Evolutionary conservation across 495 filamentous ascomycete species (phyloP).

Genomic region (Aspergillus steynii): DNA sequence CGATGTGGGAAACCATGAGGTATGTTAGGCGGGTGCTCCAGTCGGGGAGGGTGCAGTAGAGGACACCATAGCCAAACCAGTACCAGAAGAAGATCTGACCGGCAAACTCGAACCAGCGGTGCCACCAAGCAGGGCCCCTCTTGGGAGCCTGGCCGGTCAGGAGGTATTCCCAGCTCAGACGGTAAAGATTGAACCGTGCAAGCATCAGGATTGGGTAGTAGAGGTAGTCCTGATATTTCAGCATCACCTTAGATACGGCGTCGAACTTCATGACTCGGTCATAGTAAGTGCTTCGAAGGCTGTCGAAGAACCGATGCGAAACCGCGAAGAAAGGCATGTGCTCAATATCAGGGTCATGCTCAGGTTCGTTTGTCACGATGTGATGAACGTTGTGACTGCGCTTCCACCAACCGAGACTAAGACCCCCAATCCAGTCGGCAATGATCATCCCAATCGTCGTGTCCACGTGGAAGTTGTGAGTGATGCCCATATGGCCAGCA

Average conservation of each 20-base stretch:
- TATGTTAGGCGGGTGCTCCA: slow-evolving; percentile 70
- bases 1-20: slow-evolving; percentile 82
- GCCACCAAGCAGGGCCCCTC: slow-evolving; percentile 86
- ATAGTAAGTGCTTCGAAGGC: slow-evolving; percentile 84
- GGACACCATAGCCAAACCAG: slow-evolving; percentile 86
- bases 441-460: slow-evolving; percentile 86
- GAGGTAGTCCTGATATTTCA: slow-evolving; percentile 76
- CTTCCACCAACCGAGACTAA: slow-evolving; percentile 98
- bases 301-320: slow-evolving; percentile 78
- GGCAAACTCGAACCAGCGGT: slow-evolving; percentile 78
- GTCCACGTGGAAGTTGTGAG: slow-evolving; percentile 81
- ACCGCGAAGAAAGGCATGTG: slow-evolving; percentile 95
- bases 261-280: slow-evolving; percentile 85
- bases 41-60: slow-evolving; percentile 76
- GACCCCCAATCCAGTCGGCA: slow-evolving; percentile 84
- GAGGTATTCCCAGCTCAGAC: slow-evolving; percentile 80
- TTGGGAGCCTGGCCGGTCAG: slow-evolving; percentile 72
- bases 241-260: slow-evolving; percentile 65
- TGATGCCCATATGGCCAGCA: slow-evolving; percentile 97
- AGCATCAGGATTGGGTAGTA: slow-evolving; percentile 87
- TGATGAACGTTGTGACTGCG: slow-evolving; percentile 97
- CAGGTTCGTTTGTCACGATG: slow-evolving; percentile 93
- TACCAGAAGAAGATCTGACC: slow-evolving; percentile 90
- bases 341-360: slow-evolving; percentile 97
- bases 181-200: slow-evolving; percentile 91